phyloP scores from a whole-genome alignment of 352 stramenopile genomes.

The Phytophthora cajani region DNA sequence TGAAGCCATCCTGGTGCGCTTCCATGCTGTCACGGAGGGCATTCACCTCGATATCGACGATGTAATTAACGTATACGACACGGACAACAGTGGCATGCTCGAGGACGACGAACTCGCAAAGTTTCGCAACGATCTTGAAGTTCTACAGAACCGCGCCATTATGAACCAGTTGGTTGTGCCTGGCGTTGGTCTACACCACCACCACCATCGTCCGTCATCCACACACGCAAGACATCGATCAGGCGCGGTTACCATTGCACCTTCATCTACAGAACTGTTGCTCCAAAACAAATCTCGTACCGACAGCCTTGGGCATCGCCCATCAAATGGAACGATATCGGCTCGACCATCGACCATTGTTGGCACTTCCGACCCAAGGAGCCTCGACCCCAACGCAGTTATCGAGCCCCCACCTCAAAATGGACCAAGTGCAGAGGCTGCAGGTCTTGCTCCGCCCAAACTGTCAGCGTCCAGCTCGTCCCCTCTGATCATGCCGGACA shows the following conservation, averaged over 20 bases:
- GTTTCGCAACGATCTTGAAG: conserved; percentile 74
- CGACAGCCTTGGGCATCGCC: conserved; percentile 14
- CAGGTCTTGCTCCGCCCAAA: conserved; percentile 5
- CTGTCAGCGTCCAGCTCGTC: conserved; percentile 6
- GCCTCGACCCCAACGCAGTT: not conserved
- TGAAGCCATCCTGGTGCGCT: conserved; percentile 69
- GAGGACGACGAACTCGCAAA: conserved; percentile 78
- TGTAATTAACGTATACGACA: conserved; percentile 83
- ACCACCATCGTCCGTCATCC: conserved; percentile 15
- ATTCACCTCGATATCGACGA: conserved; percentile 82
- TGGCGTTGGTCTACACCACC: conserved; percentile 23
- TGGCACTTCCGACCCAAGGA: not conserved
- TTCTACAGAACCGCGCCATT: conserved; percentile 75
- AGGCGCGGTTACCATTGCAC: conserved; percentile 3
- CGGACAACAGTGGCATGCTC: conserved; percentile 77
- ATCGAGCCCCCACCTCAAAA: not conserved
- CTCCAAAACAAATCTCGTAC: conserved; percentile 30
- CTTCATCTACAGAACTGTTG: conserved; percentile 25
- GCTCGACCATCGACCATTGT: not conserved
- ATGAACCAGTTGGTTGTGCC: conserved; percentile 43
- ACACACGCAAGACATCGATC: conserved; percentile 19
- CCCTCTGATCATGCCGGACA: conserved; percentile 42
- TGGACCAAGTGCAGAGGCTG: conserved; percentile 19
- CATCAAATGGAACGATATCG: not conserved
- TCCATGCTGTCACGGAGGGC: conserved; percentile 75